A percentile compares a stretch with the other conserved stretches of the same genome.
Evolutionary conservation across 192 early-diverging fungal genomes (phyloP).

Genomic region (Dissophora globulifera): DNA sequence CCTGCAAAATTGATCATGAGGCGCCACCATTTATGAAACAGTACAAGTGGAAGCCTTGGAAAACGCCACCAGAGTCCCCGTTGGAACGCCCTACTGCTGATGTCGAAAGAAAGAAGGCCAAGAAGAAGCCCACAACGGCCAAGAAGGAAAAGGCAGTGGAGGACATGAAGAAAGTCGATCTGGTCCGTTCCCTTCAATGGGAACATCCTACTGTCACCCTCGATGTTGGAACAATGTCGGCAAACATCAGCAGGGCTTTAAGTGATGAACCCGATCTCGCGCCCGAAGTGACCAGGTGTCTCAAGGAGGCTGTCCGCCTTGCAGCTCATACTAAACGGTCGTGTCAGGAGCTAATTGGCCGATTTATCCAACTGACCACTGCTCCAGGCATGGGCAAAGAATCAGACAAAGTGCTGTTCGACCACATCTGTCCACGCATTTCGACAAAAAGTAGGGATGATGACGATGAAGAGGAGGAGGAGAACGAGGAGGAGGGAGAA

Average conservation of each 20-base stretch:
- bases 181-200: neutral
- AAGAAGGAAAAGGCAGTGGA: neutral
- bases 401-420: neutral
- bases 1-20: neutral
- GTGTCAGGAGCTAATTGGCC: neutral
- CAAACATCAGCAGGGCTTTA: neutral
- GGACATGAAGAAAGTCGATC: neutral
- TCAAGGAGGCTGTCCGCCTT: neutral
- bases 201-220: conserved; percentile 9
- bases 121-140: neutral
- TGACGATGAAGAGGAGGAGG: neutral
- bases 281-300: neutral
- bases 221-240: conserved; percentile 7
- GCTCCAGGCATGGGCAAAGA: neutral
- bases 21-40: neutral
- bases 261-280: neutral
- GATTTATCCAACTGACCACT: neutral
- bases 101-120: neutral
- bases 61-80: neutral
- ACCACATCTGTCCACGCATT: neutral
- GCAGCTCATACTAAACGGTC: neutral
- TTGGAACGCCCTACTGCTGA: neutral
- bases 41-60: conserved; percentile 1
- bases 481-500: neutral
- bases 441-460: neutral